phyloP scores from a whole-genome alignment of 192 early-diverging fungal species.

The Thamnidium elegans region DNA sequence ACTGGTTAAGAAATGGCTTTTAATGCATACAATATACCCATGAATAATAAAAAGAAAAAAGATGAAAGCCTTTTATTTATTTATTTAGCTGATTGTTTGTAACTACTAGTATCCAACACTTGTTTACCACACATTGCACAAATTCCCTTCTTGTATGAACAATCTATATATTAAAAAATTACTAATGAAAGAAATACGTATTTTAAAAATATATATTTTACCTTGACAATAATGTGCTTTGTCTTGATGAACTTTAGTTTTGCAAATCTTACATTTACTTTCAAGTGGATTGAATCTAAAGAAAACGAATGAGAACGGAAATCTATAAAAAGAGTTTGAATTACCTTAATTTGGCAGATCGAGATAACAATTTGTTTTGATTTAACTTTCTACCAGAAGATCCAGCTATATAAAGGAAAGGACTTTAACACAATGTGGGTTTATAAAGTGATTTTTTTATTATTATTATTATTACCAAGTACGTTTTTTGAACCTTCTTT shows the following conservation, averaged over 20 bases:
- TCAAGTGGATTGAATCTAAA: conserved; percentile 55
- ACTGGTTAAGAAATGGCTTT: conserved; percentile 20
- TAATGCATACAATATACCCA: neutral
- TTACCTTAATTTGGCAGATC: conserved; percentile 50
- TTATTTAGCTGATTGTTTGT: conserved; percentile 59
- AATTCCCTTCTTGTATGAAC: conserved; percentile 61
- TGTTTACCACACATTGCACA: conserved; percentile 62
- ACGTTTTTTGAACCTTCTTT: conserved; percentile 60
- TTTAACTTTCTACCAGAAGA: conserved; percentile 48
- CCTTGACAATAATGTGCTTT: conserved; percentile 63
- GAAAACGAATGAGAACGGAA: neutral
- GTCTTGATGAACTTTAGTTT: conserved; percentile 57
- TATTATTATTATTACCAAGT: conserved; percentile 30
- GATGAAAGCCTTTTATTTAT: neutral
- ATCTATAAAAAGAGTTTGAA: neutral
- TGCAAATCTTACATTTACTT: conserved; percentile 59
- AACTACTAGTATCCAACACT: conserved; percentile 51
- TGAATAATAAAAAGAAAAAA: neutral
- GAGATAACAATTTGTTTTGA: conserved; percentile 60
- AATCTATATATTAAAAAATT: conserved; percentile 32
- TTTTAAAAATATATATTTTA: conserved; percentile 21
- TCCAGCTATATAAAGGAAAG: conserved; percentile 8
- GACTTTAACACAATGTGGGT: no score
- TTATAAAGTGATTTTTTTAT: no score
- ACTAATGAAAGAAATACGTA: neutral